Percentiles rank a stretch among this genome's conserved stretches.
phyloP scores from a whole-genome alignment of 257 asterid species.

The Solanum clarkiae region DNA sequence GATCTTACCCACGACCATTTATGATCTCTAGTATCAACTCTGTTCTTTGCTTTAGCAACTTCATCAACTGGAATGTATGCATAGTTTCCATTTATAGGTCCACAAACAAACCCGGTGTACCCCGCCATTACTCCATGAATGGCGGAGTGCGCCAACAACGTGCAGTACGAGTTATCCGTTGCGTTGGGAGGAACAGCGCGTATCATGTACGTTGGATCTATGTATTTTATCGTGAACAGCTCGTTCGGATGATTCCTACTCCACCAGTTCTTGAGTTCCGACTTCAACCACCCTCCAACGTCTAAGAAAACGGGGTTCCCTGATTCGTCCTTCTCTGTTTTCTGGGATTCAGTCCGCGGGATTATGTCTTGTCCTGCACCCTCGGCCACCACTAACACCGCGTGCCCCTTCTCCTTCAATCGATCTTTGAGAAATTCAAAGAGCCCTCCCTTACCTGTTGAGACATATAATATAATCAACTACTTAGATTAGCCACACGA shows the following conservation, averaged over 20 bases:
- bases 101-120: slow-evolving; percentile 60
- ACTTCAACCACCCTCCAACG: slow-evolving; percentile 69
- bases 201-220: slow-evolving; percentile 79
- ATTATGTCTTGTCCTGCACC: slow-evolving; percentile 75
- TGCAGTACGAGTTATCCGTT: slow-evolving; percentile 58
- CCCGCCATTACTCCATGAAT: slow-evolving; percentile 92
- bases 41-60: slow-evolving; percentile 50
- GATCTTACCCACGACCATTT: slow-evolving; percentile 93
- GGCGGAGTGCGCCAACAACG: slow-evolving; percentile 60
- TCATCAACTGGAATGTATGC: slow-evolving; percentile 74
- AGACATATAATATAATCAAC: background rate
- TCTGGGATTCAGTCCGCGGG: slow-evolving; percentile 25
- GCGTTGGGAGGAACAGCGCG: slow-evolving; percentile 69
- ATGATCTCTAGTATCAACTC: slow-evolving; percentile 49
- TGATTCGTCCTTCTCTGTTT: slow-evolving; percentile 50
- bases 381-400: slow-evolving; percentile 63
- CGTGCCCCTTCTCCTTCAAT: slow-evolving; percentile 39
- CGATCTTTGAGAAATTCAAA: slow-evolving; percentile 39
- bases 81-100: slow-evolving; percentile 61
- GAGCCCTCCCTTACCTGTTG: slow-evolving; percentile 33
- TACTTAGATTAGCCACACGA: background rate
- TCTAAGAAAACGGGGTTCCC: slow-evolving; percentile 67
- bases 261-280: slow-evolving; percentile 82
- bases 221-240: slow-evolving; percentile 53
- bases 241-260: slow-evolving; percentile 44